A percentile compares a stretch with the other conserved stretches of the same genome.
These are phyloP conservation scores for Flaveria ramosissima DNA, from an alignment of 129 eudicot species.

Conservation along the genomic window DNA sequence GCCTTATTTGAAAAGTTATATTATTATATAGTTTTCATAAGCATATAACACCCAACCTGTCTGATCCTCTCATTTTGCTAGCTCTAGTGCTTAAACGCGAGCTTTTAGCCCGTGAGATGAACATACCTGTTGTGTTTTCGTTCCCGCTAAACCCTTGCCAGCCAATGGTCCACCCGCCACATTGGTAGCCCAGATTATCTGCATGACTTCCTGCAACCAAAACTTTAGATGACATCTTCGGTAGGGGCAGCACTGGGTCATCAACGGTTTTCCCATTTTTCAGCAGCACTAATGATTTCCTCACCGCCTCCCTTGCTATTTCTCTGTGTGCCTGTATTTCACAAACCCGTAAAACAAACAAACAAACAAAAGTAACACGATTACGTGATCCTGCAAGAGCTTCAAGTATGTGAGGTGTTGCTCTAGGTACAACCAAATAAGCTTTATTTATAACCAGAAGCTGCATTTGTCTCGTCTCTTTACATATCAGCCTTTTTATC, in stretches of 20 bases:
- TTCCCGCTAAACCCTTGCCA: slow-evolving; percentile 81
- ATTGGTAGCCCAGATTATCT: slow-evolving; percentile 72
- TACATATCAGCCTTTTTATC: no score
- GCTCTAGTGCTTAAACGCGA: not conserved
- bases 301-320: slow-evolving; percentile 67
- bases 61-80: not conserved
- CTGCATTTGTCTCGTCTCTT: no score
- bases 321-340: slow-evolving; percentile 54
- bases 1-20: not conserved
- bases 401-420: no score
- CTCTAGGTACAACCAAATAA: no score
- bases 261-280: slow-evolving; percentile 51
- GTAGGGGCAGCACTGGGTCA: slow-evolving; percentile 54
- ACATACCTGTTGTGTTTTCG: slow-evolving; percentile 50
- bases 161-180: slow-evolving; percentile 76
- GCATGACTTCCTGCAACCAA: slow-evolving; percentile 78
- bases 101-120: not conserved
- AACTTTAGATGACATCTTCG: slow-evolving; percentile 50
- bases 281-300: slow-evolving; percentile 62
- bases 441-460: no score
- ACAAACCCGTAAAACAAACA: not conserved
- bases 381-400: not conserved
- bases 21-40: not conserved
- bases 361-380: not conserved
- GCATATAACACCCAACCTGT: not conserved